A percentile compares a stretch with the other conserved stretches of the same genome.
These are phyloP conservation scores for Coprinellus aureogranulatus DNA, from an alignment of 768 basidiomycete species.

Conservation along the genomic window DNA sequence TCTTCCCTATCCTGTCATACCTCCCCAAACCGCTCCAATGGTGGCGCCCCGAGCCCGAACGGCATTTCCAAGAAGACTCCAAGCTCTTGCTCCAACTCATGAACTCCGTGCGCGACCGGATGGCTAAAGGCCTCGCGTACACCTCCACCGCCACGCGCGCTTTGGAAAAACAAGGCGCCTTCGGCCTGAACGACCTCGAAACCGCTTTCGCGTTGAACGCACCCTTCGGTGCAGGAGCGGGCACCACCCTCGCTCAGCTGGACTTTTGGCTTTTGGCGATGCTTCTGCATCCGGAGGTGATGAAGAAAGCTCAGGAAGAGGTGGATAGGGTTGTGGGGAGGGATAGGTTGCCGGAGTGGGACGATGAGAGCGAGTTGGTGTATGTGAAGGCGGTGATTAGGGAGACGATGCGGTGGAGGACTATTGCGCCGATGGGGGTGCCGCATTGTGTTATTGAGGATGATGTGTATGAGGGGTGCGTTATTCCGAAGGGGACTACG, in stretches of 20 bases:
- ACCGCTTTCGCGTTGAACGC: slow-evolving; percentile 37
- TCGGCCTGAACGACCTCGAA: slow-evolving; percentile 41
- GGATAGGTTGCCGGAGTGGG: slow-evolving; percentile 24
- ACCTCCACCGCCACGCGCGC: slow-evolving; percentile 37
- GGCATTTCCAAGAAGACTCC: slow-evolving; percentile 21
- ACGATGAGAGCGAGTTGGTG: slow-evolving; percentile 19
- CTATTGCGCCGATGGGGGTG: slow-evolving; percentile 27
- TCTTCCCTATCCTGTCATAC: slow-evolving; percentile 13
- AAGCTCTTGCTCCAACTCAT: slow-evolving; percentile 22
- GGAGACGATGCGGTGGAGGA: slow-evolving; percentile 24
- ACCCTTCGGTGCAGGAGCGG: slow-evolving; percentile 28
- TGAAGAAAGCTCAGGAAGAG: slow-evolving; percentile 29
- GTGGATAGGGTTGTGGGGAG: slow-evolving; percentile 27
- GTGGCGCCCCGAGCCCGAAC: slow-evolving; percentile 27
- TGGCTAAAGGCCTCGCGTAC: slow-evolving; percentile 20
- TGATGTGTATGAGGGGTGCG: slow-evolving; percentile 34
- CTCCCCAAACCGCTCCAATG: slow-evolving; percentile 26
- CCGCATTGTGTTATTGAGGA: slow-evolving; percentile 34
- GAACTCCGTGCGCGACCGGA: slow-evolving; percentile 22
- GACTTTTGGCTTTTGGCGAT: slow-evolving; percentile 22
- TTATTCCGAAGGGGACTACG: slow-evolving; percentile 35
- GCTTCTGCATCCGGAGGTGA: slow-evolving; percentile 24
- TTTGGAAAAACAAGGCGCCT: slow-evolving; percentile 38
- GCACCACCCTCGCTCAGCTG: slow-evolving; percentile 10
- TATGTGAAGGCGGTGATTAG: slow-evolving; percentile 22